Base-by-base conservation (phyloP, 768 basidiomycete species). In the Pulveroboletus sp. region DNA sequence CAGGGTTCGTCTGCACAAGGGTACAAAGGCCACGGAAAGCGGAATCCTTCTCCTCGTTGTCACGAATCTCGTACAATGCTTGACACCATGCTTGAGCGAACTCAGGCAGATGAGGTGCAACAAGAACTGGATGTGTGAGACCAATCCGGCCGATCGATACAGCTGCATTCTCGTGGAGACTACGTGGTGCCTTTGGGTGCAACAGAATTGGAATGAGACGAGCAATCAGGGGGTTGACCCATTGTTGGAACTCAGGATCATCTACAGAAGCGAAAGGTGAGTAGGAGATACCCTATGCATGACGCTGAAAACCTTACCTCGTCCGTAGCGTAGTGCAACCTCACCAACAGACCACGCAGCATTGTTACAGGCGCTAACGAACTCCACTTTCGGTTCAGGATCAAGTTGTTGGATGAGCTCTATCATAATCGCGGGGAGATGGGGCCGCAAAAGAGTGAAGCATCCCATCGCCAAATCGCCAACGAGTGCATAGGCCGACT, bases 331-430 rank as follows among this genome's bases (percentile, higher is more conserved):
- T 54, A 99, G 71, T 8, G 96, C 92, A 30, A 99, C 92, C 69
- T 99, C 96, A 39, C 96, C 96, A 27, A 96, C 93, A n/a, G 93
- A 93, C 96, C 96, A 99, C 1, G 95, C 95, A 9, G 96, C 96
- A 64, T 99, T 99, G 70, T 99, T 99, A 67, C 92, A 94, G 6
- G 95, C 96, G 57, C 92, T 94, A 55, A 98, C 83, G 62, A 93
- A 93, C 68, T 97, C 94, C 30, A 87, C 77, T 60, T 91, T 89
- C 1, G 95, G 96, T 62, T 95, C 90, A 5, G 89, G 88, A 54
- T 93, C 89, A 46, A 99, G 86, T 61, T 98, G 94, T 36, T 79
- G 71, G 54, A 89, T 88, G 47, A 99, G 77, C 64, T 93, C 89
- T 14, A 82, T 76, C 89, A 98, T 93, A 66, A 99, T 86, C 27